A percentile compares a stretch with the other conserved stretches of the same genome.
phyloP scores from a whole-genome alignment of 768 basidiomycete species.

The Piloderma croceum region DNA sequence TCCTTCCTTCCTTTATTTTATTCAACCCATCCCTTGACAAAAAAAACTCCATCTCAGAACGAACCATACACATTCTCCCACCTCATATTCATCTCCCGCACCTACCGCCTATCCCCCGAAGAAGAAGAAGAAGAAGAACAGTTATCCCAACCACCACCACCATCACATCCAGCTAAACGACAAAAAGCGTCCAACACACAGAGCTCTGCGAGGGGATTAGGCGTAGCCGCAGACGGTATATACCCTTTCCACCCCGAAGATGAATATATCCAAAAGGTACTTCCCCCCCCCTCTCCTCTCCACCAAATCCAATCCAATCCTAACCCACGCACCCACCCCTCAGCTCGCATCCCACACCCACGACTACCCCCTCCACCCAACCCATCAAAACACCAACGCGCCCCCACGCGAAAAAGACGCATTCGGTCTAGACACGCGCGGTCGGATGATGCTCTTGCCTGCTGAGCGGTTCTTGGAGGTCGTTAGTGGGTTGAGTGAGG shows the following conservation, averaged over 20 bases:
- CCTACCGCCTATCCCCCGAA: constrained; percentile 55
- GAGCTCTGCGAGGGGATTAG: constrained; percentile 18
- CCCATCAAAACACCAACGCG: constrained; percentile 45
- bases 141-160: constrained; percentile 34
- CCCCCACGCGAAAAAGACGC: constrained; percentile 56
- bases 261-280: constrained; percentile 62
- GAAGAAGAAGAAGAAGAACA: constrained; percentile 50
- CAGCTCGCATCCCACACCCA: constrained; percentile 49
- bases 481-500: constrained; percentile 33
- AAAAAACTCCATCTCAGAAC: no score
- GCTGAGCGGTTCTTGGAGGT: constrained; percentile 36
- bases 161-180: constrained; percentile 33
- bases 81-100: constrained; percentile 70
- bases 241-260: constrained; percentile 88
- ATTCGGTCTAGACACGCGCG: constrained; percentile 67
- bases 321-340: background rate
- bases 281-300: constrained; percentile 15
- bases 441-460: constrained; percentile 60
- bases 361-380: constrained; percentile 49
- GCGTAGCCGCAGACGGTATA: constrained; percentile 40
- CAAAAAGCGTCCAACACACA: constrained; percentile 36
- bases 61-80: constrained; percentile 63
- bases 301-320: background rate
- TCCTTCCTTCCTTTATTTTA: no score
- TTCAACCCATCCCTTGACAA: no score